These are phyloP conservation scores for Penicillium sp. DNA, from an alignment of 2,329 filamentous ascomycete species.

Conservation along the genomic window DNA sequence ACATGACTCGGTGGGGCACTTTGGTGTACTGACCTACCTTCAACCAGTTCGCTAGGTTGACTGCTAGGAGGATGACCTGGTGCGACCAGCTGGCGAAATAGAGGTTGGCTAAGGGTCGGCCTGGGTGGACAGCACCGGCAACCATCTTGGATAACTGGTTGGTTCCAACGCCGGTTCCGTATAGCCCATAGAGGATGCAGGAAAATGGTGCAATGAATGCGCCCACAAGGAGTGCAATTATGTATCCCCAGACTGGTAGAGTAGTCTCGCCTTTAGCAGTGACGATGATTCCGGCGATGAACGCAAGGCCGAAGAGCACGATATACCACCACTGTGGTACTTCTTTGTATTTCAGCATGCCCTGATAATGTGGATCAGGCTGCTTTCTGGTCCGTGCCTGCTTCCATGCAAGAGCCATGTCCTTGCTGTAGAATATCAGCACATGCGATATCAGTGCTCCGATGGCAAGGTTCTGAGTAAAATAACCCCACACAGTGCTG, in stretches of 20 bases:
- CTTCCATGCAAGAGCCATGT: slow-evolving; percentile 23
- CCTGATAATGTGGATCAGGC: slow-evolving; percentile 24
- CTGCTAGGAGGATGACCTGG: slow-evolving; percentile 26
- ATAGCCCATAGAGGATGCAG: slow-evolving; percentile 52
- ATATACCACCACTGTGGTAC: slow-evolving; percentile 50
- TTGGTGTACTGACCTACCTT: slow-evolving; percentile 36
- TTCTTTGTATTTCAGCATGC: slow-evolving; percentile 29
- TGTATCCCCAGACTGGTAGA: slow-evolving; percentile 50
- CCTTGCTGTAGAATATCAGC: slow-evolving; percentile 26
- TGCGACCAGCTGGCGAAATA: slow-evolving; percentile 32
- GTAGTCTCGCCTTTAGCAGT: slow-evolving; percentile 50
- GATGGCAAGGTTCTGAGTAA: slow-evolving; percentile 12
- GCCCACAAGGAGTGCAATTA: slow-evolving; percentile 45
- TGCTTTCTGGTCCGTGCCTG: slow-evolving; percentile 17
- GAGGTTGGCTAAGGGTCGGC: slow-evolving; percentile 24
- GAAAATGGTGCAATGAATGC: slow-evolving; percentile 52
- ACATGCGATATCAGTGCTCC: slow-evolving; percentile 27
- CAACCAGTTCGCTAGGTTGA: slow-evolving; percentile 24
- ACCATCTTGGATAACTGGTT: slow-evolving; percentile 37
- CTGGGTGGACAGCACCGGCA: slow-evolving; percentile 24
- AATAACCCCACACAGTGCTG: slow-evolving; percentile 22
- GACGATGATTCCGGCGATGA: slow-evolving; percentile 50
- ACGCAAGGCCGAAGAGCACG: slow-evolving; percentile 43
- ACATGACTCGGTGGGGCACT: slow-evolving; percentile 55
- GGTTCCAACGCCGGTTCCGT: slow-evolving; percentile 59